Conservation (phyloP, 306 rosid species). For the Lathyrus aphaca region DNA sequence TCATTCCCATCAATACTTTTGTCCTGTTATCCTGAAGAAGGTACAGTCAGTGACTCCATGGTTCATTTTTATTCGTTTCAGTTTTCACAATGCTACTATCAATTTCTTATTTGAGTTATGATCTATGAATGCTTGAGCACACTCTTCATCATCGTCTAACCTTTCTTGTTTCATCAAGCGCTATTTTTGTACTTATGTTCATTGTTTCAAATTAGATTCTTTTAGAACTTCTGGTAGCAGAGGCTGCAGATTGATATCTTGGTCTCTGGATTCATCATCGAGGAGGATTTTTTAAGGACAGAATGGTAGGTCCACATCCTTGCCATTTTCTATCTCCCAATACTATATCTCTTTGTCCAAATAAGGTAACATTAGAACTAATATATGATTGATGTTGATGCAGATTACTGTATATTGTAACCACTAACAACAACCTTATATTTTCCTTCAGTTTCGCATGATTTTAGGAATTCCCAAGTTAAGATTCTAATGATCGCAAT, state of each 20-base stretch:
- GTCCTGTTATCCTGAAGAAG: neutral
- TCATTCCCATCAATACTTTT: constrained; percentile 8
- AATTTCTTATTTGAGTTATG: constrained; percentile 18
- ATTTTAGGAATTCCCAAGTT: constrained; percentile 4
- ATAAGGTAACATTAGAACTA: neutral
- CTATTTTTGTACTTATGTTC: neutral
- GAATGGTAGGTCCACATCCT: constrained; percentile 48
- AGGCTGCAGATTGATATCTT: constrained; percentile 68
- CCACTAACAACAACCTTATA: constrained; percentile 11
- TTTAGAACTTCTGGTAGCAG: constrained; percentile 43
- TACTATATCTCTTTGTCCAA: neutral
- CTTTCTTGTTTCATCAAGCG: constrained; percentile 8
- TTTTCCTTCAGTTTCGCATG: constrained; percentile 16
- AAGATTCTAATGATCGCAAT: constrained; percentile 32
- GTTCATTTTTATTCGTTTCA: constrained; percentile 10
- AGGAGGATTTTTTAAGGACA: constrained; percentile 59
- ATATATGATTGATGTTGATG: neutral
- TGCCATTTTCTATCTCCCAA: constrained; percentile 14
- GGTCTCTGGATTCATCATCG: constrained; percentile 62
- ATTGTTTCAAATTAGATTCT: constrained; percentile 15
- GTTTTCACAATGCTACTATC: neutral
- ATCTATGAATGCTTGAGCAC: neutral
- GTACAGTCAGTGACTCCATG: constrained; percentile 30
- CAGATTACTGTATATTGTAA: neutral
- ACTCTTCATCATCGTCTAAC: constrained; percentile 10